Conservation (phyloP, 306 rosid species). For the Oxytropis ochrocephala region DNA sequence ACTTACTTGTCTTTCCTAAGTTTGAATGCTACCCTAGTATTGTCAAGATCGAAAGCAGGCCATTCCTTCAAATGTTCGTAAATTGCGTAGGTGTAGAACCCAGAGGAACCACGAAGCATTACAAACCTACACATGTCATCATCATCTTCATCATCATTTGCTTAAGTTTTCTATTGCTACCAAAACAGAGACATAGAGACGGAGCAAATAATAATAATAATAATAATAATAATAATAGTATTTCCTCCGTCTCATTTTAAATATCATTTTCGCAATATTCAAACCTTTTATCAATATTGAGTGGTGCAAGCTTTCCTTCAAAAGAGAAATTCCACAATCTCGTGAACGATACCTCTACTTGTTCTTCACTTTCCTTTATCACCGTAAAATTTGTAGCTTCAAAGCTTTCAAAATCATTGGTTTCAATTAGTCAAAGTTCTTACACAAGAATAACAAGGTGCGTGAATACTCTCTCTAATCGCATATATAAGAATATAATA, state of each 20-base stretch:
- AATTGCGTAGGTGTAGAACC: constrained; percentile 68
- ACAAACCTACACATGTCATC: constrained; percentile 35
- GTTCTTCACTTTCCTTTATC: constrained; percentile 65
- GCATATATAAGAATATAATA: no score
- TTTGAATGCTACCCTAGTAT: constrained; percentile 71
- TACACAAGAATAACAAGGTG: not conserved
- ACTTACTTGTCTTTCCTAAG: constrained; percentile 66
- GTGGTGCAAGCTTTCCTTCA: constrained; percentile 59
- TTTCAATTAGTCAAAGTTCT: not conserved
- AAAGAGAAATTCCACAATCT: constrained; percentile 74
- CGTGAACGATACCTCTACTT: constrained; percentile 70
- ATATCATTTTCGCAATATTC: no score
- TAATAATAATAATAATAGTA: no score
- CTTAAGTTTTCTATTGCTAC: not conserved
- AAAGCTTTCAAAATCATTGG: constrained; percentile 11
- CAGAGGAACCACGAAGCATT: constrained; percentile 63
- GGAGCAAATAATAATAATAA: not conserved
- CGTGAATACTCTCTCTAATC: not conserved
- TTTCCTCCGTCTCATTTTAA: no score
- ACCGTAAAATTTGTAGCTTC: constrained; percentile 37
- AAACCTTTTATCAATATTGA: constrained; percentile 85
- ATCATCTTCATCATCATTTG: not conserved
- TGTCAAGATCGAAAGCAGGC: constrained; percentile 66
- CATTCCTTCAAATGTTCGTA: constrained; percentile 70
- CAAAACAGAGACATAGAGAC: not conserved